These are phyloP conservation scores for Globisporangium nunn DNA, from an alignment of 352 stramenopile genomes.

Conservation along the genomic window DNA sequence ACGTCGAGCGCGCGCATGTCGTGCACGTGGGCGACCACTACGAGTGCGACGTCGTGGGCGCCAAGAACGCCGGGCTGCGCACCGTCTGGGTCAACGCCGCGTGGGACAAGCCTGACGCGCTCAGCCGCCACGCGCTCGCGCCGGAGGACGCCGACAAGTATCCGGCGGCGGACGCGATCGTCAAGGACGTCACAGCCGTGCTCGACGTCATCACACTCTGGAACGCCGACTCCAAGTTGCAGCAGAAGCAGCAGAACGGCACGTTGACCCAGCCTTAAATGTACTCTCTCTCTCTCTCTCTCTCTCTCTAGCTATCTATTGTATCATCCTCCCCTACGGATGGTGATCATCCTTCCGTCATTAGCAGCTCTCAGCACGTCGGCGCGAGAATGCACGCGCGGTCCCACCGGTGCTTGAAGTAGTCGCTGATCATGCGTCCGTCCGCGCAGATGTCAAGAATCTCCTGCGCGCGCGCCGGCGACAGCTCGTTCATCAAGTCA, in stretches of 20 bases:
- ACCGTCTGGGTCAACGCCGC: slow-evolving; percentile 61
- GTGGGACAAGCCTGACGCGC: slow-evolving; percentile 31
- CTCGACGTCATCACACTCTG: slow-evolving; percentile 34
- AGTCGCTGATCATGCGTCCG: slow-evolving; percentile 11
- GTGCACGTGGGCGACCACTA: slow-evolving; percentile 79
- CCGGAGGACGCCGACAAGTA: slow-evolving; percentile 14
- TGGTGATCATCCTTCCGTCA: no score
- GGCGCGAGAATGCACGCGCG: slow-evolving; percentile 13
- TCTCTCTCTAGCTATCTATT: not conserved
- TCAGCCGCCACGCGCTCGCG: slow-evolving; percentile 13
- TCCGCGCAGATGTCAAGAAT: slow-evolving; percentile 13
- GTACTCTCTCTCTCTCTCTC: not conserved
- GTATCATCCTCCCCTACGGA: no score
- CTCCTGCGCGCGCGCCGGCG: slow-evolving; percentile 1
- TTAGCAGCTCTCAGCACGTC: slow-evolving; percentile 1
- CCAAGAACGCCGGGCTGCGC: slow-evolving; percentile 48
- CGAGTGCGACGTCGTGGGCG: slow-evolving; percentile 55
- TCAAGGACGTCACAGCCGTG: slow-evolving; percentile 39
- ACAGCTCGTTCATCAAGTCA: slow-evolving; percentile 28
- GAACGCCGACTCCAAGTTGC: slow-evolving; percentile 21
- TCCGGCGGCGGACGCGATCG: slow-evolving; percentile 49
- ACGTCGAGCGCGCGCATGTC: slow-evolving; percentile 26
- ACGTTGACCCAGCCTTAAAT: not conserved
- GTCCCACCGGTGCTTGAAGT: slow-evolving; percentile 15
- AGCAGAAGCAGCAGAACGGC: not conserved